Conservation (phyloP, 2,329 filamentous ascomycete species). For the Xylaria polymorpha region DNA sequence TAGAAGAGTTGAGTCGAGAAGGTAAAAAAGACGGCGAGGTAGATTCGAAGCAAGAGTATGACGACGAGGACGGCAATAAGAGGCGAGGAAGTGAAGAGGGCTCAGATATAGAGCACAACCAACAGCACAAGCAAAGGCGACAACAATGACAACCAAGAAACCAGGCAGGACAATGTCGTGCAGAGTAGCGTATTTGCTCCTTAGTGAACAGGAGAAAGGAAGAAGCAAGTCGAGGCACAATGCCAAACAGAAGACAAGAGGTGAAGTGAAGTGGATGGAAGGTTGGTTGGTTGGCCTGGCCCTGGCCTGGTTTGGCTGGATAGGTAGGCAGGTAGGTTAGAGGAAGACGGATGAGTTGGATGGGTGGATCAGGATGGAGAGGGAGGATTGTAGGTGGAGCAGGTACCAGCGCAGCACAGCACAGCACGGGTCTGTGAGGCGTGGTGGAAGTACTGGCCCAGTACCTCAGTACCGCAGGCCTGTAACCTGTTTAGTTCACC, state of each 20-base stretch:
- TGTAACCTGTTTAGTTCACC: constrained; percentile 10
- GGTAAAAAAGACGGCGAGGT: constrained; percentile 9
- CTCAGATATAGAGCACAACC: constrained; percentile 8
- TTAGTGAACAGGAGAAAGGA: constrained; percentile 49
- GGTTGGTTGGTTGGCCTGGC: constrained; percentile 5
- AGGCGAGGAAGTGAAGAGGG: constrained; percentile 8
- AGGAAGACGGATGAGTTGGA: constrained; percentile 41
- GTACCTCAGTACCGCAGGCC: constrained; percentile 20
- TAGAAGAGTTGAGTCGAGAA: constrained; percentile 22
- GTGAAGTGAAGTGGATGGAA: constrained; percentile 36
- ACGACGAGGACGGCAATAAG: constrained; percentile 17
- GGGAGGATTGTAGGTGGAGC: constrained; percentile 41
- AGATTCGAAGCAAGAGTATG: constrained; percentile 19
- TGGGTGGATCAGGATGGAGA: constrained; percentile 40
- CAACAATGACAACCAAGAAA: constrained; percentile 32
- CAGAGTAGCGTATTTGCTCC: constrained; percentile 42
- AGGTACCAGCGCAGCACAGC: constrained; percentile 35
- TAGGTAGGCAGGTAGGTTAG: constrained; percentile 22
- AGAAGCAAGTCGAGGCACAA: constrained; percentile 45
- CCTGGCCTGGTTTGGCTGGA: constrained; percentile 26
- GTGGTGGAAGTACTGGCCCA: constrained; percentile 34
- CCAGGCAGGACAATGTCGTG: constrained; percentile 47
- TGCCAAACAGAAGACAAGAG: constrained; percentile 31
- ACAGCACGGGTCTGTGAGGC: constrained; percentile 36
- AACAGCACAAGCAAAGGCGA: constrained; percentile 30